Base-by-base conservation (phyloP, 1,284 basidiomycete genomes). In the Puccinia coronata region DNA sequence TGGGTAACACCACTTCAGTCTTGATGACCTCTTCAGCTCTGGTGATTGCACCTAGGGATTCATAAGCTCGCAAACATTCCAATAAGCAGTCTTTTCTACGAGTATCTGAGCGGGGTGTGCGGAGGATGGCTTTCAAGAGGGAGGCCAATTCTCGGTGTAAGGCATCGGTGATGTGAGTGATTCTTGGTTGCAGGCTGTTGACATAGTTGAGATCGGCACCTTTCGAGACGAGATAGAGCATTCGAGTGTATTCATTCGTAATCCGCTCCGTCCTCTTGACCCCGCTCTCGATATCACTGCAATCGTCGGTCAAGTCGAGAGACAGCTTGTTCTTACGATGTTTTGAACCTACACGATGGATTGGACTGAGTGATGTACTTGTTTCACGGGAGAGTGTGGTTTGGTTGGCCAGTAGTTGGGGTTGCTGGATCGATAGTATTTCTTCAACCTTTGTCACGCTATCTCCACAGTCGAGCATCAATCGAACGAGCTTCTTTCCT, bases 1-100 rank as follows among this genome's bases (percentile, higher is more conserved):
- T 57, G 31, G 78, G 69, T 51, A 80, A 80, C 18, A 80, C 78
- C n/a, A 80, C 34, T 23, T 80, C 78, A 61, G 53, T 67, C 47
- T 80, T 80, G 39, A 80, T 80, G 18, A 80, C 43, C 43, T 80
- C 78, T 51, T 80, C 78, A 28, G 78, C 78, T 72, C 41, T 25
- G 53, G 47, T 23, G 41, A 72, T 43, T 20, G 53, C 78, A 23
- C 78, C 78, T 31, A 80, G 57, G 39, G 78, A 61, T 5, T 71
- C 67, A 39, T 80, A 80, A 49, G 78, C 78, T 72, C 78, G 72
- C 14, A 80, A 55, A 80, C 69, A 80, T 59, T 80, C 78, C 20
- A 80, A 47, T 20, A 80, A 34, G 39, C 67, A 53, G 28, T 80
- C 69, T 55, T 36, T 72, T 25, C 55, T 71, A 25, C 49, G 53